A percentile compares a stretch with the other conserved stretches of the same genome.
These are phyloP conservation scores for Rhizoclosmatium sp. DNA, from an alignment of 192 early-diverging fungal genomes.

Conservation along the genomic window DNA sequence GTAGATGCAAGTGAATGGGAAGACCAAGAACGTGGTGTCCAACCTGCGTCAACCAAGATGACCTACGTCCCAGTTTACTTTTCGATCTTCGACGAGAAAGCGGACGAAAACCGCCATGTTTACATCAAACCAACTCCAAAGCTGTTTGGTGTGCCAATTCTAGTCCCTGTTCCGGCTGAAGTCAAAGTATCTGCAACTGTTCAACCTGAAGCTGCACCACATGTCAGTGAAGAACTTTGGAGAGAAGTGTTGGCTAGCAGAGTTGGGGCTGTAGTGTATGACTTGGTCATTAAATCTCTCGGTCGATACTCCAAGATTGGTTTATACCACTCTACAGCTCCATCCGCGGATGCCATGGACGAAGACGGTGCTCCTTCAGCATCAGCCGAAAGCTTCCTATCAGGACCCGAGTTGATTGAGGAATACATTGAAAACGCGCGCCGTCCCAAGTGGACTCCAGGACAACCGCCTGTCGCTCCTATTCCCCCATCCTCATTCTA, in stretches of 20 bases:
- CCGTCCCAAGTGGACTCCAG: not conserved
- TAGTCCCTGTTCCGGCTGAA: slow-evolving; percentile 34
- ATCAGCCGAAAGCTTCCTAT: not conserved
- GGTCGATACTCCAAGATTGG: slow-evolving; percentile 34
- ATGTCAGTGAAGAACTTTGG: slow-evolving; percentile 16
- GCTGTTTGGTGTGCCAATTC: slow-evolving; percentile 31
- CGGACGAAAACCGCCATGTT: no score
- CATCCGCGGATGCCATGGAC: not conserved
- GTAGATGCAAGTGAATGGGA: slow-evolving; percentile 31
- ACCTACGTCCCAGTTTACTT: slow-evolving; percentile 30
- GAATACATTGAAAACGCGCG: slow-evolving; percentile 2
- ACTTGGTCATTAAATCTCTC: slow-evolving; percentile 29
- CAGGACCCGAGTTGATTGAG: slow-evolving; percentile 3
- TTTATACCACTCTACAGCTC: slow-evolving; percentile 2
- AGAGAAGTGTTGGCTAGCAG: not conserved
- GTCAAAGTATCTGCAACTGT: not conserved
- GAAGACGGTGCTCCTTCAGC: not conserved
- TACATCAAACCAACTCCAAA: slow-evolving; percentile 10
- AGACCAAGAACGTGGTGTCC: slow-evolving; percentile 10
- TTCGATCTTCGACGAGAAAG: not conserved
- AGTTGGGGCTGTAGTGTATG: slow-evolving; percentile 39
- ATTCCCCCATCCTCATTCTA: not conserved
- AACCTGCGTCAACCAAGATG: slow-evolving; percentile 9
- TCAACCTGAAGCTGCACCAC: not conserved
- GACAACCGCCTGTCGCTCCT: not conserved